Conservation (phyloP, 2,329 filamentous ascomycete species). For the Neonectria coccinea region DNA sequence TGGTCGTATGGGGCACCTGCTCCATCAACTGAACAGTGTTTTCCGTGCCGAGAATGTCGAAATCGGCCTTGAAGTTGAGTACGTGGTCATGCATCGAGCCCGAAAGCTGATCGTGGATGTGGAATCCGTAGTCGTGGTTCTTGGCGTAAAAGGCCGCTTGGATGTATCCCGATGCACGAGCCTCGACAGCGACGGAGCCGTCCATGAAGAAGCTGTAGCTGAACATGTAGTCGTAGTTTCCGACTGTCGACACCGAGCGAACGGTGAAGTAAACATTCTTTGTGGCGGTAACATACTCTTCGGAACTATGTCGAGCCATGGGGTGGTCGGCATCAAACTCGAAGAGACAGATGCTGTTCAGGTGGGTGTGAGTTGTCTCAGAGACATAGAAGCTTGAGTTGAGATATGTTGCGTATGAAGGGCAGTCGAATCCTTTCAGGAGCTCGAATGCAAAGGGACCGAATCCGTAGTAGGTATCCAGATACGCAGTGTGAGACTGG, state of each 20-base stretch:
- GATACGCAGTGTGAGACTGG: constrained; percentile 58
- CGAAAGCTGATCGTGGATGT: constrained; percentile 52
- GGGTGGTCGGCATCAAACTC: constrained; percentile 63
- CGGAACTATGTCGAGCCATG: constrained; percentile 53
- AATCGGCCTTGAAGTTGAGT: constrained; percentile 55
- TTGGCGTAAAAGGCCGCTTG: constrained; percentile 53
- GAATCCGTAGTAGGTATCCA: constrained; percentile 62
- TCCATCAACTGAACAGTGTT: constrained; percentile 54
- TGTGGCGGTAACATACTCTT: constrained; percentile 15
- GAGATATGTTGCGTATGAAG: constrained; percentile 61
- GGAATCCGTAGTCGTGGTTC: constrained; percentile 51
- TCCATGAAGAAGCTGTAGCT: constrained; percentile 52
- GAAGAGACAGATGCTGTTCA: constrained; percentile 67
- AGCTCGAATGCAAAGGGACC: constrained; percentile 59
- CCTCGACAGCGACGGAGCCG: constrained; percentile 53
- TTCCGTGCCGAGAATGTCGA: constrained; percentile 51
- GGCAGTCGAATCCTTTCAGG: constrained; percentile 64
- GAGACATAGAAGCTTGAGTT: constrained; percentile 59
- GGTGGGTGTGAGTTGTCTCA: constrained; percentile 58
- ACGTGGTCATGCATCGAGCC: constrained; percentile 55
- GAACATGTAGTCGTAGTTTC: constrained; percentile 59
- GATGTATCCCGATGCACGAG: constrained; percentile 55
- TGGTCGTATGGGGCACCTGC: constrained; percentile 52
- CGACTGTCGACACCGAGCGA: constrained; percentile 45
- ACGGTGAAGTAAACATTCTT: constrained; percentile 24